Conservation (phyloP, 192 early-diverging fungal genomes). For the Jimgerdemannia lactiflua region DNA sequence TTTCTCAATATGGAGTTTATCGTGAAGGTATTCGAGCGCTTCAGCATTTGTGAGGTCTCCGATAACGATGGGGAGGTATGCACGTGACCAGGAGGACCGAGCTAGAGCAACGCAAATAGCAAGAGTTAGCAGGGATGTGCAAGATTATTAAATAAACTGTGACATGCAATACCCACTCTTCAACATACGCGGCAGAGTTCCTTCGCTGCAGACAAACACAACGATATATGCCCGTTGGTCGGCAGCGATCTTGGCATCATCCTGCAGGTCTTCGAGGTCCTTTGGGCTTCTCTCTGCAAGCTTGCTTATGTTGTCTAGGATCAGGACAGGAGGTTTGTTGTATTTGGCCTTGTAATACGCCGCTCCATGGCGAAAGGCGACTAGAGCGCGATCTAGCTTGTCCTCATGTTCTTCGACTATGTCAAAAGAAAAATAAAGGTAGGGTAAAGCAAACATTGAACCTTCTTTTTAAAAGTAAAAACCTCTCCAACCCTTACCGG, state of each 20-base stretch:
- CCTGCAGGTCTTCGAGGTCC: conserved; percentile 9
- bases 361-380: conserved; percentile 8
- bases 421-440: no score
- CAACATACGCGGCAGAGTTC: conserved; percentile 7
- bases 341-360: conserved; percentile 14
- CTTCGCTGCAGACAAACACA: conserved; percentile 17
- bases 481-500: conserved; percentile 11
- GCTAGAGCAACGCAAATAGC: no score
- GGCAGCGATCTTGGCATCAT: conserved; percentile 15
- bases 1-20: conserved; percentile 16
- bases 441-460: conserved; percentile 12
- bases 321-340: conserved; percentile 15
- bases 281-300: conserved; percentile 5
- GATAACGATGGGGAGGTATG: conserved; percentile 6
- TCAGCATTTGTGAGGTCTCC: conserved; percentile 12
- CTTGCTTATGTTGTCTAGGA: conserved; percentile 17
- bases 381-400: conserved; percentile 3
- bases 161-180: conserved; percentile 9
- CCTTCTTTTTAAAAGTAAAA: no score
- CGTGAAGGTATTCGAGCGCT: conserved; percentile 5
- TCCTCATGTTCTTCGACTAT: not conserved
- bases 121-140: no score
- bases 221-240: conserved; percentile 5
- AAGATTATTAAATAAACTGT: no score
- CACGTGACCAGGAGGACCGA: conserved; percentile 5